Evolutionary conservation across 257 asterid species (phyloP).

Genomic region (Ocimum tenuiflorum): DNA sequence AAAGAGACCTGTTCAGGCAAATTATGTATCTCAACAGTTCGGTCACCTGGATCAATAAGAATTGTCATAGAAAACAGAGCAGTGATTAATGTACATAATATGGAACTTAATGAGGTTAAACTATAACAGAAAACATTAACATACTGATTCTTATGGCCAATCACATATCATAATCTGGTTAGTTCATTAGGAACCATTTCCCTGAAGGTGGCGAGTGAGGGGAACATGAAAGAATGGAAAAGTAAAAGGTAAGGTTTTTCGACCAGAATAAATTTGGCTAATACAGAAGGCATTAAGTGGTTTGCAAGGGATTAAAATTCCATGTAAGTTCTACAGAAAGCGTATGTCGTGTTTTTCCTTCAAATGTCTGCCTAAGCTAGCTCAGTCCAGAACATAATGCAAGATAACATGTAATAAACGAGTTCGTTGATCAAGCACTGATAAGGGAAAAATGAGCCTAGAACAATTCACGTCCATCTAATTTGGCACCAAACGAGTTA

Average conservation of each 20-base stretch:
- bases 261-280: not conserved
- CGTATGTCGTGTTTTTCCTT: not conserved
- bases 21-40: slow-evolving; percentile 62
- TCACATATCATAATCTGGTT: slow-evolving; percentile 7
- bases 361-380: not conserved
- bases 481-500: too few relatives aligned
- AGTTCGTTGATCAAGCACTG: too few relatives aligned
- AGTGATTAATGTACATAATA: slow-evolving; percentile 5
- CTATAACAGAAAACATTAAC: not conserved
- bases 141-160: slow-evolving; percentile 13
- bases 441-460: too few relatives aligned
- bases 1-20: slow-evolving; percentile 66
- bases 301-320: not conserved
- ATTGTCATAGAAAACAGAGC: slow-evolving; percentile 15
- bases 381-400: not conserved
- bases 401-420: too few relatives aligned
- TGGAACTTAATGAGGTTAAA: not conserved
- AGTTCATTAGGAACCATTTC: not conserved
- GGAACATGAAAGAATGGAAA: not conserved
- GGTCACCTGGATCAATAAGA: slow-evolving; percentile 56
- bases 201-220: not conserved
- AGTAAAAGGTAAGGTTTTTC: not conserved
- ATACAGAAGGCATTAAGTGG: slow-evolving; percentile 5
- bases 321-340: slow-evolving; percentile 6
- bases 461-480: too few relatives aligned